Evolutionary conservation across 192 early-diverging fungal genomes (phyloP).

Genomic region (Rhizoclosmatium globosum): DNA sequence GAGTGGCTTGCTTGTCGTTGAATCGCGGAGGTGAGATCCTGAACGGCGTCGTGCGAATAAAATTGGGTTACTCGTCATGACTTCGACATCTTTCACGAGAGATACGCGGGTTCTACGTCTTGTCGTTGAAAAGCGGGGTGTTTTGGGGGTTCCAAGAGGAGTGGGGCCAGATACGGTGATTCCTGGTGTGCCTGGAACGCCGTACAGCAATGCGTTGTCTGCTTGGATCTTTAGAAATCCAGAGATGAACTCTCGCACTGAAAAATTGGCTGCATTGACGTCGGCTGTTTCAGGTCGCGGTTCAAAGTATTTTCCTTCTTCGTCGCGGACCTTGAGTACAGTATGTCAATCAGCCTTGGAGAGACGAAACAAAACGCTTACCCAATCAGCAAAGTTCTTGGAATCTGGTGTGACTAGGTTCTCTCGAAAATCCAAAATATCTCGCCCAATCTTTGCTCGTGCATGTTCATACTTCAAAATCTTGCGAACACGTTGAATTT

Average conservation of each 20-base stretch:
- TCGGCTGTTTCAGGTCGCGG: too few relatives aligned
- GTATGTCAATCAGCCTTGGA: not conserved
- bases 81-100: not conserved
- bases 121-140: not conserved
- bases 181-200: not conserved
- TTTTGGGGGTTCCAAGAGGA: not conserved
- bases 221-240: slow-evolving; percentile 13
- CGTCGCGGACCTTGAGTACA: slow-evolving; percentile 20
- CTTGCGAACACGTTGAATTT: slow-evolving; percentile 24
- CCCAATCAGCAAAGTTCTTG: slow-evolving; percentile 30
- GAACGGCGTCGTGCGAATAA: not conserved
- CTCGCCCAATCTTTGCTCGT: slow-evolving; percentile 20
- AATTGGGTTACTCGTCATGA: not conserved
- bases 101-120: not conserved
- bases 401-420: slow-evolving; percentile 27
- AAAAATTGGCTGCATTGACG: not conserved
- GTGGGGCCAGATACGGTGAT: not conserved
- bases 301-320: slow-evolving; percentile 9
- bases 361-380: not conserved
- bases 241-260: slow-evolving; percentile 23
- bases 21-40: not conserved
- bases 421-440: slow-evolving; percentile 19
- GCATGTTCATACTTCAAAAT: slow-evolving; percentile 20
- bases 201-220: not conserved
- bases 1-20: not conserved